Evolutionary conservation across 345 rosid species (phyloP).

Genomic region (Linum tenue): DNA sequence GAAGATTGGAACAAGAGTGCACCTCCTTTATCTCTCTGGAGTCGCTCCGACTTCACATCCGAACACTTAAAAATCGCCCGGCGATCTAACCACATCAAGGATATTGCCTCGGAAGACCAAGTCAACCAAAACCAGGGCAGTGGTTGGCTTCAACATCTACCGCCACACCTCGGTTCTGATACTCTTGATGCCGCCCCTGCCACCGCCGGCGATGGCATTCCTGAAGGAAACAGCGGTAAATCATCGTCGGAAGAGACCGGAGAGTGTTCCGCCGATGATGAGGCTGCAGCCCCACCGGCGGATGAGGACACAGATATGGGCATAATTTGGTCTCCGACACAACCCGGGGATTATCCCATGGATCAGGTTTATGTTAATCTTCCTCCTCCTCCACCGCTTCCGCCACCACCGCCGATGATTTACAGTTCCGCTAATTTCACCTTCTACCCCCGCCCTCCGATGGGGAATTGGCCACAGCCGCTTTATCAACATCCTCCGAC

Average conservation of each 20-base stretch:
- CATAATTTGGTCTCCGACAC: neutral
- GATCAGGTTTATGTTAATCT: no score
- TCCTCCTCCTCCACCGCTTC: neutral
- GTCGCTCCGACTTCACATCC: slow-evolving; percentile 42
- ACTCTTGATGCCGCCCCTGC: neutral
- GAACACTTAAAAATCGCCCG: slow-evolving; percentile 38
- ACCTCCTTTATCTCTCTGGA: slow-evolving; percentile 69
- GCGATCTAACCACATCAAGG: neutral
- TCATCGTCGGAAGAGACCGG: neutral
- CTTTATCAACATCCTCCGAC: neutral
- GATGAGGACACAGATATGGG: neutral
- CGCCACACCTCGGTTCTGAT: no score
- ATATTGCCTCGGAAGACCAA: neutral
- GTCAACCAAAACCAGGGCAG: neutral
- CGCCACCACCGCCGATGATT: neutral
- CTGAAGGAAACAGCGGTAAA: neutral
- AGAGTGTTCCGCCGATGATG: neutral
- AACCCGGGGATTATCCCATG: neutral
- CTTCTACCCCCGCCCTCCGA: neutral
- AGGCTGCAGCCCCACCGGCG: neutral
- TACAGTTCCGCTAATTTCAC: neutral
- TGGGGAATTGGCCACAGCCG: neutral
- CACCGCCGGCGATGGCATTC: neutral
- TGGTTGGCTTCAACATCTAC: no score
- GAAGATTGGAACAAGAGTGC: slow-evolving; percentile 48